Percentiles rank a stretch among this genome's conserved stretches.
phyloP scores from a whole-genome alignment of 768 basidiomycete species.

The Xanthoconium stramineum region DNA sequence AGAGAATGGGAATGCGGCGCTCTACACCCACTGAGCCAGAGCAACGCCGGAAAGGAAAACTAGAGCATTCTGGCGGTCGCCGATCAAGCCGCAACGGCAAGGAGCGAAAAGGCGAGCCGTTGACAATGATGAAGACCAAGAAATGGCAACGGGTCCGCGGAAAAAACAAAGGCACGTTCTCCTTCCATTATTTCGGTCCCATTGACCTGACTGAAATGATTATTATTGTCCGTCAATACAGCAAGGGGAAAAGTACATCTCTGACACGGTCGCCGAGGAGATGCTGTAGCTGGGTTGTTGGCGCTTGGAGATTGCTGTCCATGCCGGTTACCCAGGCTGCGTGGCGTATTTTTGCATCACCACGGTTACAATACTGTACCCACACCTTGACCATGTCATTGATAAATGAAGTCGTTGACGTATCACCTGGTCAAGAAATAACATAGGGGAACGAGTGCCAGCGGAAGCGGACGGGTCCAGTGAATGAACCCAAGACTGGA shows the following conservation, averaged over 20 bases:
- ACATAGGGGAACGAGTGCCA: too few species aligned
- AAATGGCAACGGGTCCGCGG: conserved; percentile 49
- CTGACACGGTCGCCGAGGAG: conserved; percentile 79
- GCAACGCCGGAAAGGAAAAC: conserved; percentile 77
- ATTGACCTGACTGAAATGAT: background rate
- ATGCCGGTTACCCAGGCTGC: too few species aligned
- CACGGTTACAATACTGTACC: too few species aligned
- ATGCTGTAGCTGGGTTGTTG: too few species aligned
- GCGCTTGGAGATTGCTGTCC: too few species aligned
- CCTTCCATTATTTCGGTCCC: too few species aligned
- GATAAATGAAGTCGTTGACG: too few species aligned
- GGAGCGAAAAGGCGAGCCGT: conserved; percentile 71
- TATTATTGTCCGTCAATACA: conserved; percentile 28
- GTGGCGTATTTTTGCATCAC: too few species aligned
- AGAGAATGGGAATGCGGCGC: conserved; percentile 50
- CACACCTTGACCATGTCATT: too few species aligned
- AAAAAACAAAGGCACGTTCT: conserved; percentile 78
- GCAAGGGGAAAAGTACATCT: conserved; percentile 86
- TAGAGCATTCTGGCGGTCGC: conserved; percentile 46
- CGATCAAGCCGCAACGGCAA: conserved; percentile 34
- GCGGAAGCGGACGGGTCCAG: too few species aligned
- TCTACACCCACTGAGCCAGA: conserved; percentile 46
- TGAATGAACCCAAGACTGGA: too few species aligned
- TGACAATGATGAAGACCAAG: conserved; percentile 77
- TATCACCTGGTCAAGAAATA: too few species aligned